Evolutionary conservation across 352 stramenopile genomes (phyloP), one percentile per base, ranked within the genome.

Genomic region (Salisapilia sapeloensis): DNA sequence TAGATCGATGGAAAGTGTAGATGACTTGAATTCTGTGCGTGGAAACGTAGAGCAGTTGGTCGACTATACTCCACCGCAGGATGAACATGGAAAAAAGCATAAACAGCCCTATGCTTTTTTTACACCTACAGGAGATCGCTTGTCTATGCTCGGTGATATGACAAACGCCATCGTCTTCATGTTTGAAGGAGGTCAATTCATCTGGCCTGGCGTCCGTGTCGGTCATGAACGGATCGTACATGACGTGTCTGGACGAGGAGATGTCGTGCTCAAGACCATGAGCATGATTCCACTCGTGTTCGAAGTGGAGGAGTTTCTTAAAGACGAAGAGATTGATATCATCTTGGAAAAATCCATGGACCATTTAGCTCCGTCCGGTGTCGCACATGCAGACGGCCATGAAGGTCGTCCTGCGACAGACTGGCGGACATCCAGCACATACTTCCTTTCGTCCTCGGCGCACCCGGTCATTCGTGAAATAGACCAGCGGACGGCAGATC

Each of bases 351-450:
- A 82, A 32, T 80, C 70, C 18, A 53, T 79, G 38, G 44, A 56
- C 16, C 62, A 84, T 28, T 38, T 85, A 18, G 46, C 50, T 14
- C 62, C 69, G 9, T 85, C 69, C 6, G 58, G 48, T 10, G 67
- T 86, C 35, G 61, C 52, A 17, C 51, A 66, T 22, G 53, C 62
- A 10, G 71, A 83, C 33, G 67, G 60, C 11, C 56, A 86, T 34
- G 61, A 77, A 37, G 65, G 65, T 24, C 60, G 62, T 2, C 55
- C 66, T 2, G 51, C 59, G 7, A 80, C 64, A 2, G 60, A 80
- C 34, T 86, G 66, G 70, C 54, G 70, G 27, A 86, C 70, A 21
- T 81, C 61, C 44, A 83, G 64, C 21, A 86, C 61, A 22, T 79
- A 80, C 45, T 86, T 74, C 27, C 28, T 86, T 29, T 39, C 70